Percentiles rank a stretch among this genome's conserved stretches.
These are phyloP conservation scores for Aspergillus campestris DNA, from an alignment of 495 filamentous ascomycete species.

Conservation along the genomic window DNA sequence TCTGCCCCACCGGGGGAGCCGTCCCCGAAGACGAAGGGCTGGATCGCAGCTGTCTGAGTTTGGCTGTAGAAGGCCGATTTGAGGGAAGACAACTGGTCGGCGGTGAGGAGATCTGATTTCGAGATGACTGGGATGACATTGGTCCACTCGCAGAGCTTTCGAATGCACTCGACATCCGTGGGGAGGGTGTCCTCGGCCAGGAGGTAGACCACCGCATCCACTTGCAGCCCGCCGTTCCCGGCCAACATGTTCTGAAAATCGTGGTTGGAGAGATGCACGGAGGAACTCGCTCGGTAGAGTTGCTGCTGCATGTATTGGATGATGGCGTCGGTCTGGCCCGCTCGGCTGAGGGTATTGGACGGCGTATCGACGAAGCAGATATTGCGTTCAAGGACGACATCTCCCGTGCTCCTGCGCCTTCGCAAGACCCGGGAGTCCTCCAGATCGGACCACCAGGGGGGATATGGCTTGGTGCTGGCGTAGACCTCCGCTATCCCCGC, in stretches of 20 bases:
- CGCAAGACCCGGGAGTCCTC: constrained; percentile 63
- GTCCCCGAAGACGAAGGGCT: constrained; percentile 59
- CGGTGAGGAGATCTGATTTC: constrained; percentile 61
- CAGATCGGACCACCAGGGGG: constrained; percentile 88
- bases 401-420: constrained; percentile 71
- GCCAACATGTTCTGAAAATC: constrained; percentile 76
- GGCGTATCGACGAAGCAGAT: constrained; percentile 92
- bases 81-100: constrained; percentile 48
- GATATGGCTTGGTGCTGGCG: constrained; percentile 89
- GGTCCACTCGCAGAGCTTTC: constrained; percentile 63
- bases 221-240: constrained; percentile 78
- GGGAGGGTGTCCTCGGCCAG: constrained; percentile 60
- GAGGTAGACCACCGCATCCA: constrained; percentile 83
- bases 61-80: constrained; percentile 49
- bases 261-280: constrained; percentile 51
- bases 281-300: constrained; percentile 53
- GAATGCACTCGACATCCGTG: constrained; percentile 70
- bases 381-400: constrained; percentile 83
- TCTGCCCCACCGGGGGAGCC: constrained; percentile 19
- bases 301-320: constrained; percentile 70
- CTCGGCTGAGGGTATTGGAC: constrained; percentile 57
- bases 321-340: constrained; percentile 60
- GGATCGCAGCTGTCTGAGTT: constrained; percentile 52
- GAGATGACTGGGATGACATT: constrained; percentile 83
- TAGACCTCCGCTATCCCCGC: constrained; percentile 65